These are phyloP conservation scores for Candida tibetensis DNA, from an alignment of 805 yeast species.

Conservation along the genomic window DNA sequence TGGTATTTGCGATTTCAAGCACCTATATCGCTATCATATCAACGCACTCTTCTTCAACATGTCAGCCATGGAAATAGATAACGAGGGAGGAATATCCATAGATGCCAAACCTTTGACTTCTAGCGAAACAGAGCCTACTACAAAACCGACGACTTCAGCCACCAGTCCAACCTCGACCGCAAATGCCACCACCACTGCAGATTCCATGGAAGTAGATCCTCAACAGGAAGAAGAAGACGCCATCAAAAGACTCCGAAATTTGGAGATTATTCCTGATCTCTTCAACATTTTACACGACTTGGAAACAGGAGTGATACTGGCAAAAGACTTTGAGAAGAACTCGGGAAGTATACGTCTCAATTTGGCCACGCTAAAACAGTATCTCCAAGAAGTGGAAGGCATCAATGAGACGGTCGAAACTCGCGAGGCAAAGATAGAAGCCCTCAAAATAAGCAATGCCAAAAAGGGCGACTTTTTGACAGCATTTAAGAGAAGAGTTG, in stretches of 20 bases:
- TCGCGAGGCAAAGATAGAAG: constrained; percentile 29
- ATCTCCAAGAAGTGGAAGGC: constrained; percentile 43
- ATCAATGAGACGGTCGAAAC: constrained; percentile 42
- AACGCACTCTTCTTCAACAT: too few relatives aligned
- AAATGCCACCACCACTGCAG: too few relatives aligned
- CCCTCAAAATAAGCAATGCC: constrained; percentile 29
- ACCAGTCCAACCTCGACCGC: too few relatives aligned
- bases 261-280: constrained; percentile 38
- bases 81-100: neutral
- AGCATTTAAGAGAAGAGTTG: constrained; percentile 7
- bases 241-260: constrained; percentile 22
- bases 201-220: neutral
- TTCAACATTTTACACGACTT: constrained; percentile 34
- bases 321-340: constrained; percentile 42
- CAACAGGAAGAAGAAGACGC: constrained; percentile 10
- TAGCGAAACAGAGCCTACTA: neutral
- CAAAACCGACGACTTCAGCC: too few relatives aligned
- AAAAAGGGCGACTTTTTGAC: constrained; percentile 23
- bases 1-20: too few relatives aligned
- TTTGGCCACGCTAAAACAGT: constrained; percentile 31
- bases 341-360: constrained; percentile 47
- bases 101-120: neutral
- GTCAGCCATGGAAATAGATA: neutral
- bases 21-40: too few relatives aligned
- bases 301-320: constrained; percentile 33